Evolutionary conservation across 23 red algal genomes (phyloP).

Genomic region (Gracilaria gracilis): DNA sequence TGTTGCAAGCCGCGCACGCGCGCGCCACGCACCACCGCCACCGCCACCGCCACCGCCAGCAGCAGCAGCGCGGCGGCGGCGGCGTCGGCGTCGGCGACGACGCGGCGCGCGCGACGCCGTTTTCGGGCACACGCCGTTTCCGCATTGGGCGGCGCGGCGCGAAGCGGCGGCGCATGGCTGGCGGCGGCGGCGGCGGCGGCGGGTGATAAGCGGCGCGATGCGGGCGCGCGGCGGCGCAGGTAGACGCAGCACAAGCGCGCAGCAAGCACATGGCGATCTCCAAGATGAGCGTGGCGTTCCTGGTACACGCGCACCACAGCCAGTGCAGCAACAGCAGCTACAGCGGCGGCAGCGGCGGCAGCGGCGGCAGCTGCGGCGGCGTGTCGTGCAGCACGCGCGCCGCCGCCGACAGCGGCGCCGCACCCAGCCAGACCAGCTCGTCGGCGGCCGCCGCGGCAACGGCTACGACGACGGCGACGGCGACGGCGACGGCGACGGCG

Average conservation of each 20-base stretch:
- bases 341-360: neutral
- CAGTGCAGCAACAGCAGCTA: neutral
- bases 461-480: no score
- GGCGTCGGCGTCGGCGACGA: no score
- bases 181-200: neutral
- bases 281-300: conserved; percentile 19
- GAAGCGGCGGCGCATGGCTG: neutral
- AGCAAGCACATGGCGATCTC: neutral
- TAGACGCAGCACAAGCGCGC: no score
- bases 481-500: neutral
- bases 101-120: no score
- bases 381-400: no score
- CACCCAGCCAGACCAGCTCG: neutral
- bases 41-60: neutral
- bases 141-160: neutral
- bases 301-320: neutral
- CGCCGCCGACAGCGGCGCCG: no score
- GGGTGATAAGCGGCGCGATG: neutral
- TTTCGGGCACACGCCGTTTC: no score
- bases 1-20: neutral
- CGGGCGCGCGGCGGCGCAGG: no score
- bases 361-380: neutral
- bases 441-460: neutral
- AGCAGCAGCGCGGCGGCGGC: neutral
- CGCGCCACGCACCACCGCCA: neutral